A percentile compares a stretch with the other conserved stretches of the same genome.
These are phyloP conservation scores for Phytopythium oedochilum DNA, from an alignment of 352 stramenopile genomes.

Conservation along the genomic window DNA sequence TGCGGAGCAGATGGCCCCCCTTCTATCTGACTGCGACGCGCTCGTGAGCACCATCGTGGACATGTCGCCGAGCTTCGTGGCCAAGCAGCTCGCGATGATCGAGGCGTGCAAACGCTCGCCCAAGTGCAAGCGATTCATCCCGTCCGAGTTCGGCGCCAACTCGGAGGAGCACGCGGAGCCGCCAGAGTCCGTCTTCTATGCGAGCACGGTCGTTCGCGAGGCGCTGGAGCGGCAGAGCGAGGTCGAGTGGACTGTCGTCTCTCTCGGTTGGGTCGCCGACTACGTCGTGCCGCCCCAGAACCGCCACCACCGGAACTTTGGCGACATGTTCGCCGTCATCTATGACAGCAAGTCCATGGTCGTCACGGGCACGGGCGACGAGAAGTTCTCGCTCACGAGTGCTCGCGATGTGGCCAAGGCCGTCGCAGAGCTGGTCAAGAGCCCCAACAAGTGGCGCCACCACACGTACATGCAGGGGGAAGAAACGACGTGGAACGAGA, in stretches of 20 bases:
- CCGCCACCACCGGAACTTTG: conserved; percentile 8
- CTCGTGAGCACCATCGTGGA: conserved; percentile 10
- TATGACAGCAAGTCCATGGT: conserved; percentile 12
- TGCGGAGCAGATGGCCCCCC: neutral
- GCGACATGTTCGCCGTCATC: conserved; percentile 5
- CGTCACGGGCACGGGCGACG: conserved; percentile 12
- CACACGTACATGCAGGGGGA: conserved; percentile 16
- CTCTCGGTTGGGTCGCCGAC: conserved; percentile 15
- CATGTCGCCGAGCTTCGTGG: neutral
- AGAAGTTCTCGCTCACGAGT: conserved; percentile 10
- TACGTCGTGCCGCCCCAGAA: conserved; percentile 14
- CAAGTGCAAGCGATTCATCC: conserved; percentile 27
- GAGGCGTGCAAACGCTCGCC: conserved; percentile 13
- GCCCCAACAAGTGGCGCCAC: conserved; percentile 9
- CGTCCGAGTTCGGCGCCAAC: conserved; percentile 18
- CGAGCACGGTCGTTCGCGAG: conserved; percentile 1
- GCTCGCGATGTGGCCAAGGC: conserved; percentile 9
- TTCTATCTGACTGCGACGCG: conserved; percentile 10
- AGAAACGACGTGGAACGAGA: conserved; percentile 15
- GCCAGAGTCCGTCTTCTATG: neutral
- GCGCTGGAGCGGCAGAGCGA: conserved; percentile 10
- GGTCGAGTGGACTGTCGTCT: conserved; percentile 18
- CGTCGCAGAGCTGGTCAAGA: conserved; percentile 9
- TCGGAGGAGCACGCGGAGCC: conserved; percentile 10
- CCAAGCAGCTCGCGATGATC: conserved; percentile 10